phyloP scores from a whole-genome alignment of 495 filamentous ascomycete genomes.

The Daldinia decipiens region DNA sequence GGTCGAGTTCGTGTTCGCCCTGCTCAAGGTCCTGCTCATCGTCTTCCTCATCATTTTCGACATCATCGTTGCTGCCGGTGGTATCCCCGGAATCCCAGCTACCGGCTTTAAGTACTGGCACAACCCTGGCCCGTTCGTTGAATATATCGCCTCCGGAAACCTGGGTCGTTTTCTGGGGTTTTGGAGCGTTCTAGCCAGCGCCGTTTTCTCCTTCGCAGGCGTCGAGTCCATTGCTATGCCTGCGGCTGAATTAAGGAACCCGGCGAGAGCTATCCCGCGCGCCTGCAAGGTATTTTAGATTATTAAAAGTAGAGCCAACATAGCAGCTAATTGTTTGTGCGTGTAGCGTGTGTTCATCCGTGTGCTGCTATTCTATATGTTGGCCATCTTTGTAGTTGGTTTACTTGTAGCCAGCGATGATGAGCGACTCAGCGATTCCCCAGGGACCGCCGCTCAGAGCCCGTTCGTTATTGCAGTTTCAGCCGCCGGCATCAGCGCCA shows the following conservation, averaged over 20 bases:
- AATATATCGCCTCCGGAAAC: conserved; percentile 53
- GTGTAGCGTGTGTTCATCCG: conserved; percentile 58
- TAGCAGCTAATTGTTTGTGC: neutral
- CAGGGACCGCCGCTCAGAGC: conserved; percentile 65
- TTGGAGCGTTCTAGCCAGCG: conserved; percentile 68
- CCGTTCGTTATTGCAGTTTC: conserved; percentile 77
- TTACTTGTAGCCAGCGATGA: conserved; percentile 72
- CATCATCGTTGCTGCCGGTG: conserved; percentile 65
- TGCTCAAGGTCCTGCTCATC: conserved; percentile 67
- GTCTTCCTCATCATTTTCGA: conserved; percentile 63
- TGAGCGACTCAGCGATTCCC: conserved; percentile 64
- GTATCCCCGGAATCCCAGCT: conserved; percentile 62
- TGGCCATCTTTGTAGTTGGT: conserved; percentile 68
- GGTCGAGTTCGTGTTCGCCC: conserved; percentile 65
- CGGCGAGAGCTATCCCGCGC: conserved; percentile 61
- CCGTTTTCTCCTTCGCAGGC: conserved; percentile 68
- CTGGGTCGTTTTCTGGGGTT: conserved; percentile 61
- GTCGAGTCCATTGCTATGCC: conserved; percentile 69
- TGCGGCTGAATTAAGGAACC: conserved; percentile 70
- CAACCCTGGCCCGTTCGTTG: conserved; percentile 61
- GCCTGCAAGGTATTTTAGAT: conserved; percentile 50
- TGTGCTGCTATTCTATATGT: conserved; percentile 68
- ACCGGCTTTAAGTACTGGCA: conserved; percentile 63
- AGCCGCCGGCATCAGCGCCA: conserved; percentile 69
- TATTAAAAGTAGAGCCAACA: neutral